phyloP scores from a whole-genome alignment of 305 asterid species.

The Fraxinus sp. region DNA sequence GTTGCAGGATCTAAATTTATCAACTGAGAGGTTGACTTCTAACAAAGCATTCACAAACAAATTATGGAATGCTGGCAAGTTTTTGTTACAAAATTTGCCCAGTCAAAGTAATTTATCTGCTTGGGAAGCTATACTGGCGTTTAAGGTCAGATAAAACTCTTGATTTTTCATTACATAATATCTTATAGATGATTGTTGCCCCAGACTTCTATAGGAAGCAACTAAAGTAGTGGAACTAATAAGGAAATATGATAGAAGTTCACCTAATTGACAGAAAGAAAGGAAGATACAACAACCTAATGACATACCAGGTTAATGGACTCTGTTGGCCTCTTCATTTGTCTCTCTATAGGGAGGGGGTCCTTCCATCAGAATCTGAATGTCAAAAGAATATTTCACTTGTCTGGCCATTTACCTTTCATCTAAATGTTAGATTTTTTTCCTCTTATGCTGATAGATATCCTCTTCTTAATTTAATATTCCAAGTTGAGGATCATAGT shows the following conservation, averaged over 20 bases:
- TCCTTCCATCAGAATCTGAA: not conserved
- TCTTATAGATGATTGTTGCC: not conserved
- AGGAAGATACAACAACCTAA: not conserved
- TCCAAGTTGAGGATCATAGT: slow-evolving; percentile 10
- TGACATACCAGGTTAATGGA: not conserved
- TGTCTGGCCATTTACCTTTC: not conserved
- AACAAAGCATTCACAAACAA: slow-evolving; percentile 97
- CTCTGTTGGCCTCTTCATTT: not conserved
- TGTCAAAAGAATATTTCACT: not conserved
- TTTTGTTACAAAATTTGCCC: slow-evolving; percentile 88
- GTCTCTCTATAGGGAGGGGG: not conserved
- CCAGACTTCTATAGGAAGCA: slow-evolving; percentile 13
- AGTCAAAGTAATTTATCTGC: slow-evolving; percentile 62
- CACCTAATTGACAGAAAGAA: not conserved
- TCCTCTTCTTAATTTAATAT: slow-evolving; percentile 8
- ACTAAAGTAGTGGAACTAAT: not conserved
- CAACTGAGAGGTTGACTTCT: slow-evolving; percentile 78
- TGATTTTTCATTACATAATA: slow-evolving; percentile 12
- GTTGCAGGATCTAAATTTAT: slow-evolving; percentile 81
- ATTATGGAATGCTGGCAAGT: slow-evolving; percentile 99
- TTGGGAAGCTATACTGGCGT: slow-evolving; percentile 58
- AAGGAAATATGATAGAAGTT: not conserved
- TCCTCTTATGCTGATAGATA: slow-evolving; percentile 10
- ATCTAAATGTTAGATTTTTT: not conserved
- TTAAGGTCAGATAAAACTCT: slow-evolving; percentile 53